Percentiles rank a stretch among this genome's conserved stretches.
Evolutionary conservation across 2,329 filamentous ascomycete genomes (phyloP).

Genomic region (Penicillium rolfsii): DNA sequence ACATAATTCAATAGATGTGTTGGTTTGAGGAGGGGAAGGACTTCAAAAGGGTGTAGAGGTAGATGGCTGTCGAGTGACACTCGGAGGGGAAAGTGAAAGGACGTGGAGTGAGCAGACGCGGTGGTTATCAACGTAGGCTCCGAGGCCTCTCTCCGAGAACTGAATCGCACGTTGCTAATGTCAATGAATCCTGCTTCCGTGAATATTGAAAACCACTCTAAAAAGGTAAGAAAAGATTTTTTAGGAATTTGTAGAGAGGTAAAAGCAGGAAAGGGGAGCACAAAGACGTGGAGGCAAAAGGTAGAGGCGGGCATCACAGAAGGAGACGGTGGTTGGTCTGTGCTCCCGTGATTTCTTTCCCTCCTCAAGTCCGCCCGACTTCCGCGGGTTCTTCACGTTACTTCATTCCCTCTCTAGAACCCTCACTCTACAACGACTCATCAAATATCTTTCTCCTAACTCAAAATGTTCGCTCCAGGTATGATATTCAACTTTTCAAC

Average conservation of each 20-base stretch:
- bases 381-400: slow-evolving; percentile 9
- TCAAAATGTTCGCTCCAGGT: slow-evolving; percentile 43
- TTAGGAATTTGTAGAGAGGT: neutral
- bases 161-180: slow-evolving; percentile 2
- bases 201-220: neutral
- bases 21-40: neutral
- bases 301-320: slow-evolving; percentile 23
- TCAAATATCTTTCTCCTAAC: slow-evolving; percentile 1
- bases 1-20: slow-evolving; percentile 34
- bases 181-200: neutral
- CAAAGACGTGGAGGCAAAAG: slow-evolving; percentile 17
- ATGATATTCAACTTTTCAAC: slow-evolving; percentile 8
- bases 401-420: slow-evolving; percentile 8
- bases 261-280: slow-evolving; percentile 3
- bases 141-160: neutral
- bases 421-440: slow-evolving; percentile 13
- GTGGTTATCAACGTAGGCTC: slow-evolving; percentile 13
- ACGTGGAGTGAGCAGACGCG: slow-evolving; percentile 17
- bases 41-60: neutral
- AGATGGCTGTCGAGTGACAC: neutral
- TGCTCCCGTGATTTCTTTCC: slow-evolving; percentile 34
- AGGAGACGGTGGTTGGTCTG: slow-evolving; percentile 31
- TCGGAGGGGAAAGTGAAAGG: slow-evolving; percentile 1
- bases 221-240: neutral
- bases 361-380: slow-evolving; percentile 16